A percentile compares a stretch with the other conserved stretches of the same genome.
Conservation (phyloP, 768 basidiomycete genomes). For the Mycena alexandri region DNA sequence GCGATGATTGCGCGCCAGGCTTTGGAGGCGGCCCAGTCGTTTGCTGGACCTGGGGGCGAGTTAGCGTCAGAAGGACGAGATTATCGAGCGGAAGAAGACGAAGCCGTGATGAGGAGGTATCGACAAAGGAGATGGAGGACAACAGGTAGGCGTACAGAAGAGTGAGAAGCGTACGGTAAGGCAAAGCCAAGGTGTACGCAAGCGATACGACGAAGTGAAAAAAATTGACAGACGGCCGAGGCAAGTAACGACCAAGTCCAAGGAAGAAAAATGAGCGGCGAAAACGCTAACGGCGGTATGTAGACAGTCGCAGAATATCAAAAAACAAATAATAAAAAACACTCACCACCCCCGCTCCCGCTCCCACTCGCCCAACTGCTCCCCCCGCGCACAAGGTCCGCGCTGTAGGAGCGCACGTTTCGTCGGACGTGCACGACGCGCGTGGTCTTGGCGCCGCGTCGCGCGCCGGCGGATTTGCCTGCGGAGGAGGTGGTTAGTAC, state of each 20-base stretch:
- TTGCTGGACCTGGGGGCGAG: slow-evolving; percentile 2
- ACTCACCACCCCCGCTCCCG: not conserved
- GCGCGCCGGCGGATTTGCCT: not conserved
- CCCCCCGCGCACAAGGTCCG: not conserved
- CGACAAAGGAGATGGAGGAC: no score
- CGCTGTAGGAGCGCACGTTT: slow-evolving; percentile 1
- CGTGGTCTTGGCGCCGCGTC: slow-evolving; percentile 13
- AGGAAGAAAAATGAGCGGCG: not conserved
- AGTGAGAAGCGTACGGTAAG: no score
- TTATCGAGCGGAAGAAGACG: slow-evolving; percentile 41
- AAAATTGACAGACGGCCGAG: not conserved
- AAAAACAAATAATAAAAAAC: no score
- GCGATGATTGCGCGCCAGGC: slow-evolving; percentile 34
- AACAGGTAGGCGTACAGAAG: no score
- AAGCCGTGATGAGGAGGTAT: not conserved
- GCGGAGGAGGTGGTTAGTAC: no score
- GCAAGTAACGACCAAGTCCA: no score
- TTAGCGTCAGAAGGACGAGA: no score
- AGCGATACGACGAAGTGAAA: no score
- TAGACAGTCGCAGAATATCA: no score
- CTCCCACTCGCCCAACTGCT: not conserved
- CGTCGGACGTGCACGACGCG: slow-evolving; percentile 10
- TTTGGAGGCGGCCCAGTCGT: slow-evolving; percentile 30
- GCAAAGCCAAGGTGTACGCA: no score
- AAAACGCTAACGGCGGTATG: no score